Evolutionary conservation across 352 stramenopile genomes (phyloP), one percentile per base, ranked within the genome.

Genomic region (Nothophytophthora sp.): DNA sequence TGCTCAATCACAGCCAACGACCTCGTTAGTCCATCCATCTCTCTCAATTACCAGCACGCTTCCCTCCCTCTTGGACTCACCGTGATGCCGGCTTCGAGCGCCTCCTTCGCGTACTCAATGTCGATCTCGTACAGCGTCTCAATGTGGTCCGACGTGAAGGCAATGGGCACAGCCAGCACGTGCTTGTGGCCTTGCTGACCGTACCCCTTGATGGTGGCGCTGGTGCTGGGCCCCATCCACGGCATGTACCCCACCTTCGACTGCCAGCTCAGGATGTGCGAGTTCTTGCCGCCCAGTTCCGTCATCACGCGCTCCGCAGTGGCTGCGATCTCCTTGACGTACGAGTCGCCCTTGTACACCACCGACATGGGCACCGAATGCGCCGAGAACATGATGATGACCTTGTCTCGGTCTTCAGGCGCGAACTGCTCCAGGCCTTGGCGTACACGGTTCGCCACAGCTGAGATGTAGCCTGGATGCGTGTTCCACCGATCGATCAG

Each of bases 41-140:
- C 6, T 44, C 11, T 8, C 15, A 23, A 42, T 19, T n/a, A 16
- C 1, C 16, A 30, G 20, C 18, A 36, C 30, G 2, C 13, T 11
- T 25, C n/a, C 32, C 5, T 15, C 30, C 16, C 8, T 13, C 20
- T 2, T 33, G 15, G 33, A 72, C 67, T 33, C 39, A 88, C 92
- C 43, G 74, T 85, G 53, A 99, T 98, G 40, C 97, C 97, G 53
- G 79, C 90, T 44, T 98, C 90, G 38, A 98, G 51, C 10, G 97
- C 97, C 34, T 99, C 78, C 60, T 99, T 95, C 23, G 86, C 81
- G 70, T 99, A 99, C 73, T 99, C 97, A 57, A 99, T 97, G 79
- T 99, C 97, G 64, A 99, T 99, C 73, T 99, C 97, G 71, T 99
- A 98, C 34, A 99, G 84, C 28, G 97, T 99, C 70, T 99, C 97